Evolutionary conservation across 2,329 filamentous ascomycete species (phyloP).

Genomic region (Nannizziopsis arthrosporioides): DNA sequence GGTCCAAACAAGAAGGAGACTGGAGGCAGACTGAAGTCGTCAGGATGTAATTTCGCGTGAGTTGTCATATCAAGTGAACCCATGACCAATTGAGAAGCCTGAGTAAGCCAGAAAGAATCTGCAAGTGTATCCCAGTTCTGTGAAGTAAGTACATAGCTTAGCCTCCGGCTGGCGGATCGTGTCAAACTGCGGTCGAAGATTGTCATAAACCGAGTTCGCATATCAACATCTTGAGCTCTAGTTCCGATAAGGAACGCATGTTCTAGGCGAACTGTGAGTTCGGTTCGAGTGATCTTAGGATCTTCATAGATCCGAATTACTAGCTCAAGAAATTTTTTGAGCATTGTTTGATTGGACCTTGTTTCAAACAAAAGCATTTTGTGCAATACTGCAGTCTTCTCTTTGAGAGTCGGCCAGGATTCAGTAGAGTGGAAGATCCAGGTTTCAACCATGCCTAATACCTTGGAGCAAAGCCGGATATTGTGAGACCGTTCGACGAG

Average conservation of each 20-base stretch:
- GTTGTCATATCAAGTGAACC: conserved; percentile 79
- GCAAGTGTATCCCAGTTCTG: conserved; percentile 96
- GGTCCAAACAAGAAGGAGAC: conserved; percentile 61
- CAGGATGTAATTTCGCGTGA: conserved; percentile 63
- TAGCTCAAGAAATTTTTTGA: conserved; percentile 87
- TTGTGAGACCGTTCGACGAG: conserved; percentile 92
- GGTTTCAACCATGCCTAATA: conserved; percentile 80
- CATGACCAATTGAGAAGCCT: conserved; percentile 85
- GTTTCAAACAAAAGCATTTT: conserved; percentile 98
- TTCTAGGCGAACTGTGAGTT: conserved; percentile 93
- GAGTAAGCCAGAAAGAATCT: conserved; percentile 93
- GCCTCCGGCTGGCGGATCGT: conserved; percentile 76
- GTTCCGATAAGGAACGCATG: conserved; percentile 96
- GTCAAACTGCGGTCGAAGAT: conserved; percentile 94
- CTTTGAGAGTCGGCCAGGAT: conserved; percentile 92
- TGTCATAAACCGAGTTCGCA: conserved; percentile 91
- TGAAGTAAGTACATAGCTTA: conserved; percentile 76
- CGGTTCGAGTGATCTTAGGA: conserved; percentile 84
- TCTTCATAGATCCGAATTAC: conserved; percentile 98
- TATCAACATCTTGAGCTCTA: conserved; percentile 82
- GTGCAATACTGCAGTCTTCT: conserved; percentile 96
- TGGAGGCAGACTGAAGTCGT: conserved; percentile 72
- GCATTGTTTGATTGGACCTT: conserved; percentile 66
- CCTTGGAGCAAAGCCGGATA: conserved; percentile 76
- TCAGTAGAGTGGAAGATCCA: conserved; percentile 97